Evolutionary conservation across 2,329 filamentous ascomycete genomes (phyloP).

Genomic region (Pyricularia pennisetigena): DNA sequence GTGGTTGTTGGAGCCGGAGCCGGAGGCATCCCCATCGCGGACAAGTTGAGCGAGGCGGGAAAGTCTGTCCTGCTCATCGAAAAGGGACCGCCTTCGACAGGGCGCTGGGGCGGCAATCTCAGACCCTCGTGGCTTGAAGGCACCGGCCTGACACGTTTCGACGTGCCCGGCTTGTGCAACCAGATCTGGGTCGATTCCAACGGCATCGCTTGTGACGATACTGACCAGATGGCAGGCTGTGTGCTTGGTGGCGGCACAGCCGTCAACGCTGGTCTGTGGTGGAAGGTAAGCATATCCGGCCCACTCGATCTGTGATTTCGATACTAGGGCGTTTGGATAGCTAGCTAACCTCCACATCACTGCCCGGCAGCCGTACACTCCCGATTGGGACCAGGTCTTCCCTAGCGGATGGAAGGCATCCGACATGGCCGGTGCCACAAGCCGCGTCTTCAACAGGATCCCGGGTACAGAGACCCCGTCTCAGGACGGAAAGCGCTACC

Average conservation of each 20-base stretch:
- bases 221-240: slow-evolving; percentile 65
- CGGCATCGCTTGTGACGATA: slow-evolving; percentile 55
- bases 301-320: neutral
- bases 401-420: slow-evolving; percentile 54
- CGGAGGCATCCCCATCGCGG: slow-evolving; percentile 49
- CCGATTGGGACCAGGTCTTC: slow-evolving; percentile 56
- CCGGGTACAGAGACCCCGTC: slow-evolving; percentile 53
- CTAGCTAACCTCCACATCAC: neutral
- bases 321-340: slow-evolving; percentile 6
- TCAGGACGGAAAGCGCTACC: slow-evolving; percentile 49
- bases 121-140: slow-evolving; percentile 51
- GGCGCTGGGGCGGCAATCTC: slow-evolving; percentile 53
- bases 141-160: slow-evolving; percentile 57
- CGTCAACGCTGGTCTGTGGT: slow-evolving; percentile 61
- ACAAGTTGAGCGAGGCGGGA: slow-evolving; percentile 53
- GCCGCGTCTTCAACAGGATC: slow-evolving; percentile 50
- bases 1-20: slow-evolving; percentile 55
- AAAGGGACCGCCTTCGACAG: slow-evolving; percentile 51
- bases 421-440: slow-evolving; percentile 46
- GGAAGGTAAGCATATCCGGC: slow-evolving; percentile 33
- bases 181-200: slow-evolving; percentile 56
- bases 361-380: slow-evolving; percentile 36
- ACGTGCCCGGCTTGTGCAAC: slow-evolving; percentile 62
- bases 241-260: slow-evolving; percentile 58
- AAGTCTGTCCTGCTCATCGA: slow-evolving; percentile 56